Conservation (phyloP, 331 rosid species). For the Quercus lobata region DNA sequence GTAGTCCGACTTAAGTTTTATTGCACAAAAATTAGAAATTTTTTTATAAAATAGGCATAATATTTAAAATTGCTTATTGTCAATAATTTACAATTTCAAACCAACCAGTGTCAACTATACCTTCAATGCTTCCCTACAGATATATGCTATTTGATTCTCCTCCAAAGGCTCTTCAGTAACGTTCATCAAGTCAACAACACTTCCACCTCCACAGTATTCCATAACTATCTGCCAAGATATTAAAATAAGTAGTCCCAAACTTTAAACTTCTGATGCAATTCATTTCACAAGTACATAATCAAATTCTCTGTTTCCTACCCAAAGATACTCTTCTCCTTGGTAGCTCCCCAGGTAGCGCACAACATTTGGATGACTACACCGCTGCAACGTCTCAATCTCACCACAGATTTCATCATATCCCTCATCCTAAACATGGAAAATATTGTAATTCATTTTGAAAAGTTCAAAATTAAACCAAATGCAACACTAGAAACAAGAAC, state of each 20-base stretch:
- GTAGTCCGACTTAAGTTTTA: not conserved
- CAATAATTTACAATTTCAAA: not conserved
- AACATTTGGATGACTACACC: conserved; percentile 95
- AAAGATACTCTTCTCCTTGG: conserved; percentile 98
- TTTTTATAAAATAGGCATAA: not conserved
- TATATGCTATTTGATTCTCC: conserved; percentile 90
- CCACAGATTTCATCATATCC: conserved; percentile 98
- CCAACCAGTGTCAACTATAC: conserved; percentile 30
- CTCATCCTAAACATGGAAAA: conserved; percentile 66
- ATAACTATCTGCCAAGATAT: conserved; percentile 87
- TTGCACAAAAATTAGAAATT: not conserved
- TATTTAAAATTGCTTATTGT: not conserved
- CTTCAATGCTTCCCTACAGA: conserved; percentile 95
- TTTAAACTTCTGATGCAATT: conserved; percentile 18
- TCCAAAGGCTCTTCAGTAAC: conserved; percentile 84
- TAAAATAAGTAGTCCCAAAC: conserved; percentile 27
- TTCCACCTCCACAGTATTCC: conserved; percentile 99
- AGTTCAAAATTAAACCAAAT: conserved; percentile 17
- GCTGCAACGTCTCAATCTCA: conserved; percentile 98
- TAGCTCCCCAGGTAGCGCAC: conserved; percentile 98
- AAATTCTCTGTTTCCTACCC: conserved; percentile 51
- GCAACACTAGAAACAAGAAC: not conserved
- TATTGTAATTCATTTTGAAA: conserved; percentile 6
- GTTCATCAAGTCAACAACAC: conserved; percentile 90
- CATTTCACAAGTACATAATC: not conserved